Evolutionary conservation across 2,329 filamentous ascomycete genomes (phyloP), one percentile per base, ranked within the genome.

Genomic region (Fusarium cicatricum): DNA sequence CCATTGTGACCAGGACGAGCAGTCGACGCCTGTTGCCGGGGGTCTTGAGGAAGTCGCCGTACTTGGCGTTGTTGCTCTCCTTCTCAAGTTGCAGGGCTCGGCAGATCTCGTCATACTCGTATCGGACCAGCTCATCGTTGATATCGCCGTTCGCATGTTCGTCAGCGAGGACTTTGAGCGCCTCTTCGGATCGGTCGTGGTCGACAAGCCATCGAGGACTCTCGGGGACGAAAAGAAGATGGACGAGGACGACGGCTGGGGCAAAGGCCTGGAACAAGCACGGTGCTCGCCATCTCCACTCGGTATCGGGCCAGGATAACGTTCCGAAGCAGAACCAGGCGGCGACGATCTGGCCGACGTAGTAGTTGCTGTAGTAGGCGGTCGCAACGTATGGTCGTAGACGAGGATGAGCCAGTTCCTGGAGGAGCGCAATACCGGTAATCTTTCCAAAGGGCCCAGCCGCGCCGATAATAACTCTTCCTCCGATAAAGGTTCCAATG

Each of bases 11-110:
- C 15, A 88, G 76, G 43, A 89, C 80, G 26, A 82, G 76, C 33
- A 89, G 75, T 6, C 86, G 79, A 71, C 85, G 84, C 43, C 85
- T 78, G 75, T 89, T 89, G n/a, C 86, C 85, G 55, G 78, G 80
- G 5, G 86, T 88, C 49, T 75, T 75, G 63, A 88, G 66, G 63
- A 89, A 86, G 66, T 87, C 84, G 12, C 80, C 61, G 69, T 86
- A 89, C 47, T 75, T 80, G 33, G 78, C 82, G 5, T 74, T 74
- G 31, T 74, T 77, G 57, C 76, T 75, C 48, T 77, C 76, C 61
- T 81, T 80, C 70, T 89, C 86, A 33, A 86, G 73, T 38, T 75
- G 74, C 47, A 89, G 80, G 9, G 85, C 86, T 64, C 85, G 81
- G 58, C 80, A 80, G 69, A 89, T 89, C 72, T 90, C 86, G 31